A percentile compares a stretch with the other conserved stretches of the same genome.
These are phyloP conservation scores for Fusarium sublunatum DNA, from an alignment of 2,329 filamentous ascomycete species.

Conservation along the genomic window DNA sequence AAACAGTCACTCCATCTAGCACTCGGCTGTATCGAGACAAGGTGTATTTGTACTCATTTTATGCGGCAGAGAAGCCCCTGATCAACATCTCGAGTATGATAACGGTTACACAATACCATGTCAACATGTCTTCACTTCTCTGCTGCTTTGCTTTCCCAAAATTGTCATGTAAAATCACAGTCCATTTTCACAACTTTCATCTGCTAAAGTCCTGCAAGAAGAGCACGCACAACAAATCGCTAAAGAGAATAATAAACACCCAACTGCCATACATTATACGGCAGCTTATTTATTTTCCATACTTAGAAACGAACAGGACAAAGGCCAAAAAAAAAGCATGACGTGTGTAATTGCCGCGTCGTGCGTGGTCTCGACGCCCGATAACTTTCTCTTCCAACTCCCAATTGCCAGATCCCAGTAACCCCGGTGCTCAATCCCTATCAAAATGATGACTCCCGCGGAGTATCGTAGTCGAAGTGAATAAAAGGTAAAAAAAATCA, in stretches of 20 bases:
- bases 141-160: constrained; percentile 2
- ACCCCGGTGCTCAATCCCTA: constrained; percentile 38
- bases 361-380: constrained; percentile 43
- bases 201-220: not conserved
- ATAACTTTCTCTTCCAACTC: constrained; percentile 48
- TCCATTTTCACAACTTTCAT: not conserved
- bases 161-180: not conserved
- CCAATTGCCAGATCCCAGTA: constrained; percentile 44
- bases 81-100: constrained; percentile 15
- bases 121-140: constrained; percentile 3
- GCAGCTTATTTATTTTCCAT: constrained; percentile 34
- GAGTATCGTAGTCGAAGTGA: constrained; percentile 37
- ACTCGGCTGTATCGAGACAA: constrained; percentile 11
- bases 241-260: constrained; percentile 11
- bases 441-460: constrained; percentile 32
- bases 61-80: constrained; percentile 9
- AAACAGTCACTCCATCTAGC: constrained; percentile 10
- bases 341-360: constrained; percentile 36
- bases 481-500: constrained; percentile 36
- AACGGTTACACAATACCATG: constrained; percentile 16
- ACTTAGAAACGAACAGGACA: constrained; percentile 27
- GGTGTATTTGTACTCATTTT: constrained; percentile 18
- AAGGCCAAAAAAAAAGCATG: constrained; percentile 30
- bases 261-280: constrained; percentile 10
- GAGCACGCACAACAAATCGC: not conserved